Evolutionary conservation across 129 eudicot species (phyloP).

Genomic region (Logfia minima): DNA sequence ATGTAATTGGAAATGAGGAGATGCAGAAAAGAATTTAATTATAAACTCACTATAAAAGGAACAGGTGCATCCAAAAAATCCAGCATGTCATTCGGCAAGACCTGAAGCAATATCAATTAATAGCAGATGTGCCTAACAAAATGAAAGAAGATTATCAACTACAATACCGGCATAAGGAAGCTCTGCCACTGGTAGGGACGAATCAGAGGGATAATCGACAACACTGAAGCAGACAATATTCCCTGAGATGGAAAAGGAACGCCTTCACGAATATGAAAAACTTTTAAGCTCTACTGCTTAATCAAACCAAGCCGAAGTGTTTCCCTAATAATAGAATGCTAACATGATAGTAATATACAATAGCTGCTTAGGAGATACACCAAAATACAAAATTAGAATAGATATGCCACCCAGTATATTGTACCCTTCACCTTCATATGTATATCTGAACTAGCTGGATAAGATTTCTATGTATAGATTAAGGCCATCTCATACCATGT

Average conservation of each 20-base stretch:
- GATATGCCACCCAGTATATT: background rate
- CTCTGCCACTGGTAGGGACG: conserved; percentile 99
- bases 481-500: background rate
- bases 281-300: background rate
- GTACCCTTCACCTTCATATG: background rate
- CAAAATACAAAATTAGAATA: background rate
- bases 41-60: conserved; percentile 83
- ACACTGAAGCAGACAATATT: conserved; percentile 77
- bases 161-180: conserved; percentile 90
- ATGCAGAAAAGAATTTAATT: background rate
- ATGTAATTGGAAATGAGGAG: conserved; percentile 6
- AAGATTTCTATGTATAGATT: conserved; percentile 1
- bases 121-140: conserved; percentile 12
- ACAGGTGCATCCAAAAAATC: conserved; percentile 99
- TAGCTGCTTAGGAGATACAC: background rate
- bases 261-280: background rate
- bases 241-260: conserved; percentile 58
- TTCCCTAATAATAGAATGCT: conserved; percentile 13
- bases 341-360: background rate
- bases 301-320: background rate
- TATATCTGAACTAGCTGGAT: background rate
- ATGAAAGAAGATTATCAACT: conserved; percentile 7
- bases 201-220: conserved; percentile 83
- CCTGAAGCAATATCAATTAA: conserved; percentile 42
- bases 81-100: conserved; percentile 97